Percentiles rank a stretch among this genome's conserved stretches.
Conservation (phyloP, 2,329 filamentous ascomycete genomes). For the Bertia moriformis region DNA sequence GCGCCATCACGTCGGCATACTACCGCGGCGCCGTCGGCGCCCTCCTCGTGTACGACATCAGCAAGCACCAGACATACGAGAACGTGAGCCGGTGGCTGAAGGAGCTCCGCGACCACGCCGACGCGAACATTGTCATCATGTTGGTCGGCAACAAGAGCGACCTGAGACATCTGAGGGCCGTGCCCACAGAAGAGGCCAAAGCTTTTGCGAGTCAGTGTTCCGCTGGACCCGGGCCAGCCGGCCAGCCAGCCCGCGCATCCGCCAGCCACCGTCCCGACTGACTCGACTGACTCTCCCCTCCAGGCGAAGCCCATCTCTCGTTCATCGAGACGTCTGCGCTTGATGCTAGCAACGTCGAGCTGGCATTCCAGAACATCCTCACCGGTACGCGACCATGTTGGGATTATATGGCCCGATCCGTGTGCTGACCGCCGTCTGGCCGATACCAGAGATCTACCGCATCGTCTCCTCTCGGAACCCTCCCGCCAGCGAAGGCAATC, state of each 20-base stretch:
- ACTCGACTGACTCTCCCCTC: conserved; percentile 11
- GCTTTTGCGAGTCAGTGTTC: conserved; percentile 71
- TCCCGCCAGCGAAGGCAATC: conserved; percentile 62
- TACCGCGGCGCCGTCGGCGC: conserved; percentile 95
- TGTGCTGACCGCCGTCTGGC: conserved; percentile 4
- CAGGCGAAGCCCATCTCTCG: conserved; percentile 92
- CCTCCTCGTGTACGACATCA: conserved; percentile 97
- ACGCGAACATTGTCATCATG: conserved; percentile 99
- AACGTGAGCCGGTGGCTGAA: conserved; percentile 98
- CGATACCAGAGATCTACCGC: conserved; percentile 77
- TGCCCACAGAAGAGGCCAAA: conserved; percentile 95
- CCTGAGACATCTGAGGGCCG: conserved; percentile 93
- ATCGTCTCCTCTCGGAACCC: conserved; percentile 97
- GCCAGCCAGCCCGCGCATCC: no score
- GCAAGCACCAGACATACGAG: conserved; percentile 98
- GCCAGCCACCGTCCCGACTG: no score
- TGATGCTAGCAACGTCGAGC: conserved; percentile 96
- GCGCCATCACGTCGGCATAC: conserved; percentile 97
- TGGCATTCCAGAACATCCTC: conserved; percentile 98
- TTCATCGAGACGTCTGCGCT: conserved; percentile 99
- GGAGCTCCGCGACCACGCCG: conserved; percentile 92
- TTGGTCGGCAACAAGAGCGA: conserved; percentile 99
- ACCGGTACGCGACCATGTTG: conserved; percentile 57
- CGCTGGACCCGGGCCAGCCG: no score
- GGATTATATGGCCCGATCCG: no score